Percentiles rank a stretch among this genome's conserved stretches.
These are phyloP conservation scores for Eragrostis curvula DNA, from an alignment of 176 grass and related monocot genomes.

Conservation along the genomic window DNA sequence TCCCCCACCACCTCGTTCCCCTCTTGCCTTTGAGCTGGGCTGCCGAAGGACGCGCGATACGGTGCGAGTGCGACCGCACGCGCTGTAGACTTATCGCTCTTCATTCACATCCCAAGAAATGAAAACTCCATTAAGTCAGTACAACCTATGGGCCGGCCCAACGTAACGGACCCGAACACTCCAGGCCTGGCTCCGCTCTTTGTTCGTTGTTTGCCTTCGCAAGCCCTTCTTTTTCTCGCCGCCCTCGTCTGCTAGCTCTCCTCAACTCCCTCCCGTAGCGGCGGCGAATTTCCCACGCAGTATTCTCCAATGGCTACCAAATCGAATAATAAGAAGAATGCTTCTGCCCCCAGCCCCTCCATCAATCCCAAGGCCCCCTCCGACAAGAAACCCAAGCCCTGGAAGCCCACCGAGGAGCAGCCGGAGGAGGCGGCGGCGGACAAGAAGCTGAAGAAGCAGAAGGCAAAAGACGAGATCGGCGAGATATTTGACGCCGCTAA, in stretches of 20 bases:
- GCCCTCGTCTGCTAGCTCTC: not conserved
- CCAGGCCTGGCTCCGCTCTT: too few relatives aligned
- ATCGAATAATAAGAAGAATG: conserved; percentile 39
- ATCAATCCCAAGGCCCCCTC: conserved; percentile 9
- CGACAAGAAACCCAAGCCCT: conserved; percentile 24
- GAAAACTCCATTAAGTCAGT: too few relatives aligned
- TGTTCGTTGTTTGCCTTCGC: not conserved
- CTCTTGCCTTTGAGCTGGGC: too few relatives aligned
- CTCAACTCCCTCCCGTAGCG: not conserved
- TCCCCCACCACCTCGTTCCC: too few relatives aligned
- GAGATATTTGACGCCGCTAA: conserved; percentile 74
- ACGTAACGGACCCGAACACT: not conserved
- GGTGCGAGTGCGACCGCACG: too few relatives aligned
- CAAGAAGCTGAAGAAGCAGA: conserved; percentile 58
- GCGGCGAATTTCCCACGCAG: not conserved
- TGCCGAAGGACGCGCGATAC: too few relatives aligned
- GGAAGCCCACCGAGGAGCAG: conserved; percentile 6
- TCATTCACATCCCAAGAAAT: too few relatives aligned
- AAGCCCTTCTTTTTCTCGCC: conserved; percentile 40
- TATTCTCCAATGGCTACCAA: conserved; percentile 40
- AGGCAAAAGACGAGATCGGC: conserved; percentile 69
- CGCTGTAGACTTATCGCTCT: too few relatives aligned
- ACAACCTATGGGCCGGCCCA: not conserved
- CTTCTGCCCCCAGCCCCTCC: conserved; percentile 3
- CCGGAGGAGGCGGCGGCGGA: not conserved